Evolutionary conservation across 768 basidiomycete genomes (phyloP).

Genomic region (Termitomyces sp.): DNA sequence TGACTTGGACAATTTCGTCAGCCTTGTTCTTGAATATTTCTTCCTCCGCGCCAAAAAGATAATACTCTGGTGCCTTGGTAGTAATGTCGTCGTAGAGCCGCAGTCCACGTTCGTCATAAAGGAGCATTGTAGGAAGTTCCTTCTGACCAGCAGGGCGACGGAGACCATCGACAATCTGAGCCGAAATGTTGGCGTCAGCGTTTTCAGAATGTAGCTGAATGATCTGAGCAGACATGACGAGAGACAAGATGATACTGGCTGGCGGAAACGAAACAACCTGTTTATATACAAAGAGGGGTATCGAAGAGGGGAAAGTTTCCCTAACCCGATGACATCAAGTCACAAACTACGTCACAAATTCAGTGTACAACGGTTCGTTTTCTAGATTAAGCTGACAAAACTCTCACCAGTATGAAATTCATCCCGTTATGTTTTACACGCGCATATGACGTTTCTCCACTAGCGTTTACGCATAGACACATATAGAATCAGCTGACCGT

Average conservation of each 20-base stretch:
- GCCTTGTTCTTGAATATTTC: conserved; percentile 71
- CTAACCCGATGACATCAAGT: conserved; percentile 11
- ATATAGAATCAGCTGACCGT: not conserved
- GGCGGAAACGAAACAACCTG: not conserved
- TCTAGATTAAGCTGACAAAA: not conserved
- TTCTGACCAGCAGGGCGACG: conserved; percentile 47
- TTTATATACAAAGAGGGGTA: conserved; percentile 5
- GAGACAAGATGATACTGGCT: not conserved
- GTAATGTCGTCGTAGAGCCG: conserved; percentile 85
- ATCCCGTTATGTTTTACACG: not conserved
- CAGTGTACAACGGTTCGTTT: not conserved
- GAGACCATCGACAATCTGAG: conserved; percentile 52
- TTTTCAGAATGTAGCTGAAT: conserved; percentile 38
- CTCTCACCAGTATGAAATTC: not conserved
- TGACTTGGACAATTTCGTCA: conserved; percentile 66
- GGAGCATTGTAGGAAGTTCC: conserved; percentile 71
- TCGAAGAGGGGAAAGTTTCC: not conserved
- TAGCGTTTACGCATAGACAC: not conserved
- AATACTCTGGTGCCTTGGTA: conserved; percentile 75
- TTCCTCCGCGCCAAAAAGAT: conserved; percentile 86
- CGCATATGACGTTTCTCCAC: not conserved
- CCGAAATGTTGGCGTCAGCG: conserved; percentile 30
- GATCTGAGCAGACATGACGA: conserved; percentile 40
- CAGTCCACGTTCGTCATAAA: conserved; percentile 86
- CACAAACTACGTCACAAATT: conserved; percentile 2